Evolutionary conservation across 2,329 filamentous ascomycete genomes (phyloP).

Genomic region (Fusarium hainanense): DNA sequence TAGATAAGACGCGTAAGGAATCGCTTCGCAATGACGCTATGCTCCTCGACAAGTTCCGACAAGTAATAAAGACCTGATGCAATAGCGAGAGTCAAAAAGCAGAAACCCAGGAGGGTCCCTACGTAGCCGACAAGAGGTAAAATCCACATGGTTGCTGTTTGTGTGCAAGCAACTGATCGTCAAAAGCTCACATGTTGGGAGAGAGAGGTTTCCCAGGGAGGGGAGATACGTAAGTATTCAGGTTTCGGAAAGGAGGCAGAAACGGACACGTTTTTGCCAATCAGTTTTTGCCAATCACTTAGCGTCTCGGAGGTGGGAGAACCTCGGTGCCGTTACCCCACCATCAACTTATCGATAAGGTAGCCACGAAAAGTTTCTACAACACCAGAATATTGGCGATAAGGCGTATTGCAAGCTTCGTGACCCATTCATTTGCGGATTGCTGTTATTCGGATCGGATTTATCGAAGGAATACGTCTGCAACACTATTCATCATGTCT

Average conservation of each 20-base stretch:
- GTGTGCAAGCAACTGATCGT: conserved; percentile 23
- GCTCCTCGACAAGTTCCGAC: conserved; percentile 96
- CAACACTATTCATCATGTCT: conserved; percentile 74
- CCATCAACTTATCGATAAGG: conserved; percentile 43
- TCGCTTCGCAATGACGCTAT: conserved; percentile 91
- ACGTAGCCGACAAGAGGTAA: conserved; percentile 90
- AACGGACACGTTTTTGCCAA: conserved; percentile 44
- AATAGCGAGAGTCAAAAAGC: conserved; percentile 93
- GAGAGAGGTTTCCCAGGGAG: conserved; percentile 1
- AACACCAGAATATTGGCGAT: conserved; percentile 28
- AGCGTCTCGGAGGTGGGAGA: background rate
- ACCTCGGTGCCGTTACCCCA: conserved; percentile 9
- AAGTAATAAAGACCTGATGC: conserved; percentile 99
- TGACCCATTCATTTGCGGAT: background rate
- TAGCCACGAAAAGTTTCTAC: conserved; percentile 40
- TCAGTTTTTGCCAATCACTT: conserved; percentile 4
- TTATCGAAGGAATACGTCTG: no score
- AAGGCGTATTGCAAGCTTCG: conserved; percentile 9
- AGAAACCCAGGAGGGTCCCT: conserved; percentile 88
- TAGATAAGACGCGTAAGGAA: conserved; percentile 90
- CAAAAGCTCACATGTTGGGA: conserved; percentile 41
- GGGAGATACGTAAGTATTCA: conserved; percentile 21
- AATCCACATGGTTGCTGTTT: conserved; percentile 82
- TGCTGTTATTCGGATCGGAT: background rate
- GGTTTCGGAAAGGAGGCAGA: conserved; percentile 21